These are phyloP conservation scores for Kwoniella sp. DNA, from an alignment of 768 basidiomycete species.

Conservation along the genomic window DNA sequence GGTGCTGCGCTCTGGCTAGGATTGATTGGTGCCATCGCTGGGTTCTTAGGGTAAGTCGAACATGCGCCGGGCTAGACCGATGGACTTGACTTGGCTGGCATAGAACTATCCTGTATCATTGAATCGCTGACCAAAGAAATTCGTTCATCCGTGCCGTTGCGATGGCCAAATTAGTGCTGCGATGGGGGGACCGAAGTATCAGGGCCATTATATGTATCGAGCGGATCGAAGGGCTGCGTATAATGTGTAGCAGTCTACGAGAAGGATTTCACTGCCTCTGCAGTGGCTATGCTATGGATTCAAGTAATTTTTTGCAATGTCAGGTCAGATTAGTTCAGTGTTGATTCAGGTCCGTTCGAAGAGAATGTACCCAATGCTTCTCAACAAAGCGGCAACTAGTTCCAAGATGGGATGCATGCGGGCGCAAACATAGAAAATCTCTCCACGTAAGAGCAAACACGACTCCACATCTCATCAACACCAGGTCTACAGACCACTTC, in stretches of 20 bases:
- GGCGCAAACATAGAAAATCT: not conserved
- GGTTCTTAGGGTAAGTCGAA: conserved; percentile 32
- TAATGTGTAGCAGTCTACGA: conserved; percentile 26
- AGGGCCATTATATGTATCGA: conserved; percentile 40
- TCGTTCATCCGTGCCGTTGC: too few relatives aligned
- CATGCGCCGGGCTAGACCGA: too few relatives aligned
- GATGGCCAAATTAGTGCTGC: conserved; percentile 19
- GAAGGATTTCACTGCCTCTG: too few relatives aligned
- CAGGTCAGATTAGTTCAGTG: too few relatives aligned
- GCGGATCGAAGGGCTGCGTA: conserved; percentile 35
- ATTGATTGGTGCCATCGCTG: conserved; percentile 29
- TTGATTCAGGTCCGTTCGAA: too few relatives aligned
- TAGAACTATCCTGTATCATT: too few relatives aligned
- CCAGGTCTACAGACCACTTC: not conserved
- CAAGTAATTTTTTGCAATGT: too few relatives aligned
- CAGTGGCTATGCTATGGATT: too few relatives aligned
- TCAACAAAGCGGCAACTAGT: not conserved
- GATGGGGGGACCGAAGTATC: conserved; percentile 39
- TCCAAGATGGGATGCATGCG: conserved; percentile 1
- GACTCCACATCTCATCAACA: conserved; percentile 1
- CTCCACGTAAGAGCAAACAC: not conserved
- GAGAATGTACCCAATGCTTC: too few relatives aligned
- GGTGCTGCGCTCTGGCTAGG: conserved; percentile 45
- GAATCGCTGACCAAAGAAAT: too few relatives aligned
- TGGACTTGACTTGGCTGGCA: too few relatives aligned